Evolutionary conservation across 345 rosid genomes (phyloP), one percentile per base, ranked within the genome.

Genomic region (Arabidopsis thaliana): DNA sequence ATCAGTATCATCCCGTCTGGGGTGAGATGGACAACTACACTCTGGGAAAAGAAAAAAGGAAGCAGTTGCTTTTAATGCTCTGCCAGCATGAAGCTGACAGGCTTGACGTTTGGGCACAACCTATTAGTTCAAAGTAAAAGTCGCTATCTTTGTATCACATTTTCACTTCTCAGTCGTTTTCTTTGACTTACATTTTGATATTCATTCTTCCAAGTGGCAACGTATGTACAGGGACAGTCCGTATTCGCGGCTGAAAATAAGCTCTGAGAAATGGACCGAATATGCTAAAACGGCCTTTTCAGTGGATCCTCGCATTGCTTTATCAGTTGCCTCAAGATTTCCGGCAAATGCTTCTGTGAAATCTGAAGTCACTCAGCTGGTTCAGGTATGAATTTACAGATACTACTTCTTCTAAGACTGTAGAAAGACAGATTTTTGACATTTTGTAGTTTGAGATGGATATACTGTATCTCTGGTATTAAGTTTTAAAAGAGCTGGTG

Each of bases 51-150:
- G 99, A 89, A 80, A 95, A 86, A 75, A 76, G 97, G 67, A 96
- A 83, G 83, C 99, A 93, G 77, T 86, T 96, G 68, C 98, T 96
- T 85, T 67, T 93, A 78, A 88, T 96, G 97, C 83, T 96, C 36
- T 90, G 98, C 80, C 98, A 96, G 81, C 89, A 89, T 82, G 99
- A 96, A 86, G 93, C 96, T 82, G 98, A 96, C 76, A 87, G 99
- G 85, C 99, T 96, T 83, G 97, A 91, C 42, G 99, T 96, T 69
- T 96, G 99, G 99, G 94, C 99, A 52, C 91, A 91, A 65, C 99
- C 99, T 70, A 84, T 85, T 53, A 87, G 84, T 73, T 83, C 93
- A 30, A 95, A 92, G 99, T 96, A 91, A 82, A 67, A 33, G 33
- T 75, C 56, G 23, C 53, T 72, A 34, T 37, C 22, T 28, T 71